Evolutionary conservation across 2,329 filamentous ascomycete genomes (phyloP), one percentile per base, ranked within the genome.

Genomic region (Clonostachys rhizophaga): DNA sequence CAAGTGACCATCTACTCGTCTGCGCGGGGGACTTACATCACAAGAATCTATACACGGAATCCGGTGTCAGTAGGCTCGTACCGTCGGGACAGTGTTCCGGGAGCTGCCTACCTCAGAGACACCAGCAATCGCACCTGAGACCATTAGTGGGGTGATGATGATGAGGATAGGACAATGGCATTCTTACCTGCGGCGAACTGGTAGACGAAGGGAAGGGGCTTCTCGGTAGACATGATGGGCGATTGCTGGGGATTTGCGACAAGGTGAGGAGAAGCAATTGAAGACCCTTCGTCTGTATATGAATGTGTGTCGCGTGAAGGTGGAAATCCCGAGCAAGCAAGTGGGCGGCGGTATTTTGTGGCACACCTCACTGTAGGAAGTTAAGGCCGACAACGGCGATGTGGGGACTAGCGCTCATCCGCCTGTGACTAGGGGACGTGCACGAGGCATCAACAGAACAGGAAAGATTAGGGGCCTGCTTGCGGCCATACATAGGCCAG

Each of bases 171-270:
- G 12, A 4, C 48, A 42, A 42, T 45, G 40, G 51, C 57, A 53
- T 54, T 74, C 81, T 64, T 65, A 84, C 91, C 91, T 64, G 92
- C 91, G 67, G 85, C 87, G 77, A 97, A 96, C 75, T 96, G 91
- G 83, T 96, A 96, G 58, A 83, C 70, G 72, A 96, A 96, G 50
- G 90, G 90, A 58, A 96, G 83, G 49, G 91, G 89, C 73, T 90
- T 87, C 45, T 80, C 71, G 54, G 75, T 64, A 54, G 83, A 76
- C 84, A 87, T 87, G 59, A 61, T 76, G 72, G 63, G 60, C 55
- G 52, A 49, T 40, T 44, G 13, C 40, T 42, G 42, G 39, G 39
- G 36, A 52, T 44, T n/a, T 40, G 35, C 12, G 14, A 16, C 20
- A 9, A 34, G 24, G 10, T n/a, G 10, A 37, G 34, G n/a, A 17